phyloP scores from a whole-genome alignment of 2,329 filamentous ascomycete species.

The Sclerotinia spermophila region DNA sequence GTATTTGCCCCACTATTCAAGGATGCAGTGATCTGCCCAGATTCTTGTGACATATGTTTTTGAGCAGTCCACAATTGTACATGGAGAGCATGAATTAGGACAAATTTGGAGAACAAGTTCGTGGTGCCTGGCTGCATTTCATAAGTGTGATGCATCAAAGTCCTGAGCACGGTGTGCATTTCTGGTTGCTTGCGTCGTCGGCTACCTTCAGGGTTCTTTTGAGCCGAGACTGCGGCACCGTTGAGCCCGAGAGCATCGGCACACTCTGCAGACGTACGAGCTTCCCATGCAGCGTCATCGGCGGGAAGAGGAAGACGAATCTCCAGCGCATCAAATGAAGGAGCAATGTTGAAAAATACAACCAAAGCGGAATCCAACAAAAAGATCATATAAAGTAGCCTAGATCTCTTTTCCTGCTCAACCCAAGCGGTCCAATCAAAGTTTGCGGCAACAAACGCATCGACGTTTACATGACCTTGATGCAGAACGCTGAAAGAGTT shows the following conservation, averaged over 20 bases:
- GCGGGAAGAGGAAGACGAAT: slow-evolving; percentile 65
- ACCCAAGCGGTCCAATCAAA: slow-evolving; percentile 68
- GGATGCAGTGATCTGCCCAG: slow-evolving; percentile 23
- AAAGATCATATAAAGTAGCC: slow-evolving; percentile 62
- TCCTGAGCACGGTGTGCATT: slow-evolving; percentile 57
- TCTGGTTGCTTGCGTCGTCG: slow-evolving; percentile 61
- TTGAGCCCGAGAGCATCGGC: slow-evolving; percentile 62
- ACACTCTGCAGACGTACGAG: slow-evolving; percentile 55
- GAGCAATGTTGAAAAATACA: slow-evolving; percentile 67
- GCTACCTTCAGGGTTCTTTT: slow-evolving; percentile 58
- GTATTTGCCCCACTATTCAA: slow-evolving; percentile 47
- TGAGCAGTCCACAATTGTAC: slow-evolving; percentile 55
- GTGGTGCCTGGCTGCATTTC: slow-evolving; percentile 62
- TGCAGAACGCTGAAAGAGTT: slow-evolving; percentile 58
- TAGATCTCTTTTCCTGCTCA: slow-evolving; percentile 65
- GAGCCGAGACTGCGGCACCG: slow-evolving; percentile 52
- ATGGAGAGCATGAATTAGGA: slow-evolving; percentile 66
- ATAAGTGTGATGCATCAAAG: slow-evolving; percentile 56
- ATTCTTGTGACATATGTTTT: slow-evolving; percentile 41
- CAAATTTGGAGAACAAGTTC: slow-evolving; percentile 70
- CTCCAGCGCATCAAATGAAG: slow-evolving; percentile 61
- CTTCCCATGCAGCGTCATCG: slow-evolving; percentile 73
- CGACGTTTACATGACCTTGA: slow-evolving; percentile 48
- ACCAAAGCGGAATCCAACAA: slow-evolving; percentile 61
- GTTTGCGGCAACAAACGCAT: slow-evolving; percentile 46